Conservation (phyloP, 768 basidiomycete genomes). For the Psilocybe sp. region DNA sequence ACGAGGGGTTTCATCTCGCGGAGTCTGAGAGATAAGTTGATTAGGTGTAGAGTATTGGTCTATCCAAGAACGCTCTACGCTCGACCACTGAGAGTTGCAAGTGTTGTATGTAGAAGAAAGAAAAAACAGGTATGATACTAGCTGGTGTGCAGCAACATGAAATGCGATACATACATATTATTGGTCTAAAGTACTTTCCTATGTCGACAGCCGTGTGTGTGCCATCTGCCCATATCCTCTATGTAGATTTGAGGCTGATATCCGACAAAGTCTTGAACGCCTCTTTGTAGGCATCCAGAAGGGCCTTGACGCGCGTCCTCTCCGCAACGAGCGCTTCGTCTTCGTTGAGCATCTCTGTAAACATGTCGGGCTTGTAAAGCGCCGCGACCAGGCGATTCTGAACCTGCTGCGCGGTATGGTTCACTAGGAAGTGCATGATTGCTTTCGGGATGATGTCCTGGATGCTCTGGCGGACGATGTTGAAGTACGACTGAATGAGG, state of each 20-base stretch:
- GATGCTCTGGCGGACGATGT: conserved; percentile 93
- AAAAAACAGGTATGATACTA: background rate
- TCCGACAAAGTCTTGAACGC: conserved; percentile 87
- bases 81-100: background rate
- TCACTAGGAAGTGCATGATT: conserved; percentile 97
- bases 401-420: conserved; percentile 93
- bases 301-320: conserved; percentile 86
- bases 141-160: too few species aligned
- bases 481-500: conserved; percentile 93
- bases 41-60: too few species aligned
- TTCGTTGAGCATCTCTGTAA: conserved; percentile 88
- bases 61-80: too few species aligned
- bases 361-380: conserved; percentile 93
- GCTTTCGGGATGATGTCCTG: conserved; percentile 97
- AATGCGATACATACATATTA: too few species aligned
- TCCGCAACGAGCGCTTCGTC: conserved; percentile 95
- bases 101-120: background rate
- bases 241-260: conserved; percentile 69
- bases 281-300: conserved; percentile 95
- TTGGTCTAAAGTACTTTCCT: background rate
- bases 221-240: background rate
- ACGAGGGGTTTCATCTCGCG: too few species aligned
- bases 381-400: conserved; percentile 95
- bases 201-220: background rate
- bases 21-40: too few species aligned